A percentile compares a stretch with the other conserved stretches of the same genome.
Evolutionary conservation across 176 grass and related monocot species (phyloP).

Genomic region (Melocanna baccifera): DNA sequence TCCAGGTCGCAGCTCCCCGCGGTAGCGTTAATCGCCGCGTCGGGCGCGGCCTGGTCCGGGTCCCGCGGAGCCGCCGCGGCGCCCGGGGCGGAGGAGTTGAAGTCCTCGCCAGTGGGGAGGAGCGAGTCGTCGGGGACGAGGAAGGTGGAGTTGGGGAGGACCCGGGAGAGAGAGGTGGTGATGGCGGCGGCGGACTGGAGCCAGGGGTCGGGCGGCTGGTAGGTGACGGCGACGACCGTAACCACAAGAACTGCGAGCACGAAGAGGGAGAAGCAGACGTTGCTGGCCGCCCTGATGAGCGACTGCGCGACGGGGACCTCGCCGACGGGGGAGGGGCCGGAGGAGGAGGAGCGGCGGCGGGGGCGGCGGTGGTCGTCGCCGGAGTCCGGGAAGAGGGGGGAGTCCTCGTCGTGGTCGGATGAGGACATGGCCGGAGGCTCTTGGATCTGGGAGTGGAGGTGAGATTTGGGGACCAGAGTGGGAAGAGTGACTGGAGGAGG

Average conservation of each 20-base stretch:
- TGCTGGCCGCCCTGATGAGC: constrained; percentile 68
- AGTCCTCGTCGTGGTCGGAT: constrained; percentile 30
- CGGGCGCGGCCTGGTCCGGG: neutral
- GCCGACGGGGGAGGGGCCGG: neutral
- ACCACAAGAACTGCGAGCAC: constrained; percentile 81
- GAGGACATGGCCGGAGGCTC: neutral
- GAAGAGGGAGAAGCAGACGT: constrained; percentile 87
- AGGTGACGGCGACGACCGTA: constrained; percentile 89
- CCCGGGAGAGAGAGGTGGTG: constrained; percentile 61
- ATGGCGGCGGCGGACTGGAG: constrained; percentile 83
- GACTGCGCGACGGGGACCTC: constrained; percentile 75
- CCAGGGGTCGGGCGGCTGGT: constrained; percentile 96
- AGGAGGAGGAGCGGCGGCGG: neutral
- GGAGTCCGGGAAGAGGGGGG: neutral
- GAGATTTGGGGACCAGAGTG: neutral
- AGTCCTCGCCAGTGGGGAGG: constrained; percentile 90
- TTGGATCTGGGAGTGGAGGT: neutral
- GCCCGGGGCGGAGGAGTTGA: constrained; percentile 34
- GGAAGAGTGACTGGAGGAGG: neutral
- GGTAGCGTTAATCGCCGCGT: neutral
- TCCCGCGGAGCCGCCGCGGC: constrained; percentile 7
- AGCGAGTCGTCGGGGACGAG: constrained; percentile 73
- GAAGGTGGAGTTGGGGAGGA: constrained; percentile 73
- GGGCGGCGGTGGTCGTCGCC: neutral
- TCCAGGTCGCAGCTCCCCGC: constrained; percentile 44